Evolutionary conservation across 805 yeast species (phyloP).

Genomic region (Helenozyma baotianmanensis): DNA sequence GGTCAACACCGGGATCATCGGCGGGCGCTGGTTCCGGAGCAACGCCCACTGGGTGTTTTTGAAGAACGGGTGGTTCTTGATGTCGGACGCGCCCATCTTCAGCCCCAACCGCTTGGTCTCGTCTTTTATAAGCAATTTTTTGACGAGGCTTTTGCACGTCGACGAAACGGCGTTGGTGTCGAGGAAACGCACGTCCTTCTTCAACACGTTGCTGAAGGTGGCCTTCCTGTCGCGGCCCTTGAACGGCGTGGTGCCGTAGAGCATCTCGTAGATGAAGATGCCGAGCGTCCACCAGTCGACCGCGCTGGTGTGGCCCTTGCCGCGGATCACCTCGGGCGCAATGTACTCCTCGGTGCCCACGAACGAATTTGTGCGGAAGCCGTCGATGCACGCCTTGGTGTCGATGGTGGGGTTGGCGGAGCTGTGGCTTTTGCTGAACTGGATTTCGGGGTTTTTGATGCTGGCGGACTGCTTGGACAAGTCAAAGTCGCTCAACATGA

Average conservation of each 20-base stretch:
- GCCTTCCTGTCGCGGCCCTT: conserved; percentile 86
- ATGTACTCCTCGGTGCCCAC: conserved; percentile 99
- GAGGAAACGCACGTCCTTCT: conserved; percentile 76
- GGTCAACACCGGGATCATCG: conserved; percentile 81
- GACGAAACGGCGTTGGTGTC: conserved; percentile 65
- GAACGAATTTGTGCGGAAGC: conserved; percentile 94
- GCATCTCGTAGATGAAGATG: conserved; percentile 87
- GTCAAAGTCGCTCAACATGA: conserved; percentile 96
- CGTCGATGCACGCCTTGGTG: conserved; percentile 92
- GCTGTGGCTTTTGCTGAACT: conserved; percentile 30
- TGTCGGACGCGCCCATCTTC: conserved; percentile 90
- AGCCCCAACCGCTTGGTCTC: conserved; percentile 88
- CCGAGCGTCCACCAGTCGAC: conserved; percentile 99
- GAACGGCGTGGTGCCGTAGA: conserved; percentile 94
- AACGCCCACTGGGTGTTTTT: conserved; percentile 94
- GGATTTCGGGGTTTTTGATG: conserved; percentile 71
- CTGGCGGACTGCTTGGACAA: conserved; percentile 82
- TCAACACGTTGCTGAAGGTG: conserved; percentile 84
- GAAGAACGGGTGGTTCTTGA: conserved; percentile 87
- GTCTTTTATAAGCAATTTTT: conserved; percentile 80
- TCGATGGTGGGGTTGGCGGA: conserved; percentile 65
- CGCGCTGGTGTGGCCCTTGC: conserved; percentile 95
- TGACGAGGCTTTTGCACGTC: conserved; percentile 72
- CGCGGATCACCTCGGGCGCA: conserved; percentile 97
- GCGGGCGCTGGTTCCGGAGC: conserved; percentile 87